Evolutionary conservation across 2,329 filamentous ascomycete species (phyloP), one percentile per base, ranked within the genome.

Genomic region (Berkeleyomyces basicola): DNA sequence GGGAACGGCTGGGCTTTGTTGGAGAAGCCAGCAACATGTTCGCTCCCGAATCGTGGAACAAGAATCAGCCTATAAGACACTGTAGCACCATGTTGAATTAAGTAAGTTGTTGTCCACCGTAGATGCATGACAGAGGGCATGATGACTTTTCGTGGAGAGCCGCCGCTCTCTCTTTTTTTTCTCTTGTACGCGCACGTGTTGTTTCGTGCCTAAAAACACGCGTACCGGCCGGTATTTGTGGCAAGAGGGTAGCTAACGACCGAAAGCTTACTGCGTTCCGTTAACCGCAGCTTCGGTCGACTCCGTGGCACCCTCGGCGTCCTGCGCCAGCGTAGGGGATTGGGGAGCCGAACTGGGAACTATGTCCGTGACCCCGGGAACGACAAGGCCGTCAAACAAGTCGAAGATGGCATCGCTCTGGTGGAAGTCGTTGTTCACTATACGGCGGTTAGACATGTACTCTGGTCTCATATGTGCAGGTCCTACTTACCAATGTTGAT

Each of bases 391-490:
- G 14, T 91, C 82, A 71, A 99, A 93, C 36, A 97, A 78, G 55
- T 87, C 82, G 72, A 96, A 97, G 68, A 99, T 87, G 62, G 84
- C 85, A 61, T 83, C 80, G 62, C 83, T 83, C 68, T 90, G 80
- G 72, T 95, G 90, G 84, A 99, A 99, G 72, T 99, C 90, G 71
- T 99, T 99, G 77, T 99, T 90, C 37, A 99, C 93, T 91, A 67
- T 23, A 33, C n/a, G 1, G 1, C 3, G 39, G 61, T 42, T 59
- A n/a, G 31, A 59, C 7, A 16, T 31, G 14, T 40, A 23, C 23
- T 23, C 23, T 23, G 23, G 23, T 46, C 58, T 51, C 63, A 64
- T 2, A 61, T 36, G 37, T 16, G 4, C 33, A 11, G 10, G 37
- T 37, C 14, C 14, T 42, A 73, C 85, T 77, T 78, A 91, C 88